A percentile compares a stretch with the other conserved stretches of the same genome.
Conservation (phyloP, 768 basidiomycete species). For the Pleurotus giganteus region DNA sequence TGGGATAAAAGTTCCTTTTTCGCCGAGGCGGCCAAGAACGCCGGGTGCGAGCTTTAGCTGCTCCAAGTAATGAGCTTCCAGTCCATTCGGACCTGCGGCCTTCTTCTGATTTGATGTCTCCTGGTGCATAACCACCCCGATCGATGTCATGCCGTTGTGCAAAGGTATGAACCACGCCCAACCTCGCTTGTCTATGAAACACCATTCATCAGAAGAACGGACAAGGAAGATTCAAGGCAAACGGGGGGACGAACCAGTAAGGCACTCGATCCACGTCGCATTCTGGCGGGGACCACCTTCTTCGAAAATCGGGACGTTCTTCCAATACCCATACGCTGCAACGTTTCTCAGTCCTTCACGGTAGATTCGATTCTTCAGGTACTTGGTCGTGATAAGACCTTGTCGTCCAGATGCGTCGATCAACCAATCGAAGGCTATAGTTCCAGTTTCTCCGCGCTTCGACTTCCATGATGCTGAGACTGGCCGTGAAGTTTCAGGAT, state of each 20-base stretch:
- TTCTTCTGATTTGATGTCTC: conserved; percentile 31
- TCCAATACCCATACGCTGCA: conserved; percentile 18
- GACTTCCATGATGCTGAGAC: conserved; percentile 18
- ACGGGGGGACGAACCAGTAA: conserved; percentile 13
- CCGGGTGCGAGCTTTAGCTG: conserved; percentile 40
- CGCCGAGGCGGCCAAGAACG: conserved; percentile 26
- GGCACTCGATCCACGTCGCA: conserved; percentile 18
- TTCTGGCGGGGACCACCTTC: conserved; percentile 5
- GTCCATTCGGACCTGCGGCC: conserved; percentile 22
- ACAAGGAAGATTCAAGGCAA: no score
- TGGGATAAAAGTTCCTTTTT: conserved; percentile 18
- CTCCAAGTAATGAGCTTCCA: conserved; percentile 38
- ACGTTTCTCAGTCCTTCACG: conserved; percentile 23
- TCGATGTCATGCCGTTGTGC: conserved; percentile 43
- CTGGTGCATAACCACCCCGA: conserved; percentile 47
- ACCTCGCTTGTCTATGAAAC: conserved; percentile 25
- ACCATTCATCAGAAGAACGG: neutral
- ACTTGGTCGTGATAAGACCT: conserved; percentile 24
- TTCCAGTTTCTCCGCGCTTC: conserved; percentile 12
- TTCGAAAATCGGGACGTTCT: neutral
- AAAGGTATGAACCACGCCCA: conserved; percentile 58
- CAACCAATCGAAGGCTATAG: conserved; percentile 18
- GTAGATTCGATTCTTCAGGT: conserved; percentile 20
- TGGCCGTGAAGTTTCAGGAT: conserved; percentile 10
- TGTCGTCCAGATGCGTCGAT: conserved; percentile 22